These are phyloP conservation scores for Nicotiana attenuata DNA, from an alignment of 257 asterid species.

Conservation along the genomic window DNA sequence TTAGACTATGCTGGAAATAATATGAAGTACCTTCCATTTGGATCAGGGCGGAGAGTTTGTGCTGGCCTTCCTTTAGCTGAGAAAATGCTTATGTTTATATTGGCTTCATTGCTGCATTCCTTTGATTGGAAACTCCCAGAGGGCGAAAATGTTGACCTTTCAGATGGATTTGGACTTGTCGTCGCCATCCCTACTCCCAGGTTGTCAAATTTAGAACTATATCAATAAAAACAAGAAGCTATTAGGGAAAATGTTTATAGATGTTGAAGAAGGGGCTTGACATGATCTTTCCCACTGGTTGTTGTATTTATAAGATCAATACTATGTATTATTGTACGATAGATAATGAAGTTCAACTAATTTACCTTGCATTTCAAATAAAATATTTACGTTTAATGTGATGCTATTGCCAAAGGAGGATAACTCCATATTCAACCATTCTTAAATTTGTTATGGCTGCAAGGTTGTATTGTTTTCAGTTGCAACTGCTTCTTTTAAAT, in stretches of 20 bases:
- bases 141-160: constrained; percentile 16
- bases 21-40: constrained; percentile 49
- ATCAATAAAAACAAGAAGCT: not conserved
- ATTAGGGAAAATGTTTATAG: no score
- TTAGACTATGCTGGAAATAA: constrained; percentile 46
- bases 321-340: not conserved
- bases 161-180: constrained; percentile 30
- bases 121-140: constrained; percentile 24
- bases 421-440: not conserved
- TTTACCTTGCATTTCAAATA: not conserved
- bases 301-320: not conserved
- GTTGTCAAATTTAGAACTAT: not conserved
- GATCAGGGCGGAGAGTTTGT: constrained; percentile 60
- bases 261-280: not conserved
- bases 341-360: not conserved
- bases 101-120: constrained; percentile 24
- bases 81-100: constrained; percentile 20
- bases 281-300: not conserved
- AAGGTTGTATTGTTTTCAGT: no score
- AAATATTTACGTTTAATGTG: not conserved
- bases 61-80: constrained; percentile 40
- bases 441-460: no score
- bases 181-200: constrained; percentile 18
- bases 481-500: no score
- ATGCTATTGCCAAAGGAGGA: no score